Evolutionary conservation across 2,329 filamentous ascomycete species (phyloP), one percentile per base, ranked within the genome.

Genomic region (Paecilomyces variotii): DNA sequence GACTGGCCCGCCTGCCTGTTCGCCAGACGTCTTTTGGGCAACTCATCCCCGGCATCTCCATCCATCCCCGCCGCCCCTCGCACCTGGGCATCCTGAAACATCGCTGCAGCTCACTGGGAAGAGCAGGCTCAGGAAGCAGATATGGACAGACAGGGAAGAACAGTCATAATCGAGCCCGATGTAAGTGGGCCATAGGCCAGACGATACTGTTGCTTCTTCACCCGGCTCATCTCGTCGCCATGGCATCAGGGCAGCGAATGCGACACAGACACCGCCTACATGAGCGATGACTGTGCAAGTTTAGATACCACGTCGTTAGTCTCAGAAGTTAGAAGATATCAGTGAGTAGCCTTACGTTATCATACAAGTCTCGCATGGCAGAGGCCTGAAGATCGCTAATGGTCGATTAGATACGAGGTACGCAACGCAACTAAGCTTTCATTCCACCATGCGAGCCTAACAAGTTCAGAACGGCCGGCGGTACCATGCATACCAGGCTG

Each of bases 401-500:
- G 14, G 12, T 24, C 19, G 24, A 28, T 24, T n/a, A 52, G 50
- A 26, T 52, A 26, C 27, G 50, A 52, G 50, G 50, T 52, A 52
- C 25, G 27, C 14, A 52, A 7, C 4, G 25, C 50, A 26, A 28
- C 10, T 11, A 26, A 6, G 27, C 24, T 27, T 26, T 24, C 24
- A 14, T 24, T 52, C 24, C 50, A 28, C 12, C 12, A 45, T 9
- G 39, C 39, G 24, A 28, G 10, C 7, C 50, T 52, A 28, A 52
- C 24, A 12, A 27, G 12, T 26, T 7, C 50, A 65, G 54, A 65
- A 66, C 57, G 64, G 64, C 19, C 62, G 64, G 4, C 60, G 62
- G 5, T 66, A 66, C 54, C 63, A 66, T 58, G 60, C 62, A 9
- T 66, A 62, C 59, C 60, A 62, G 28, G 63, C 64, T 1, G 64